phyloP scores from a whole-genome alignment of 176 grass and related monocot species.

The Calamus simplicifolius region DNA sequence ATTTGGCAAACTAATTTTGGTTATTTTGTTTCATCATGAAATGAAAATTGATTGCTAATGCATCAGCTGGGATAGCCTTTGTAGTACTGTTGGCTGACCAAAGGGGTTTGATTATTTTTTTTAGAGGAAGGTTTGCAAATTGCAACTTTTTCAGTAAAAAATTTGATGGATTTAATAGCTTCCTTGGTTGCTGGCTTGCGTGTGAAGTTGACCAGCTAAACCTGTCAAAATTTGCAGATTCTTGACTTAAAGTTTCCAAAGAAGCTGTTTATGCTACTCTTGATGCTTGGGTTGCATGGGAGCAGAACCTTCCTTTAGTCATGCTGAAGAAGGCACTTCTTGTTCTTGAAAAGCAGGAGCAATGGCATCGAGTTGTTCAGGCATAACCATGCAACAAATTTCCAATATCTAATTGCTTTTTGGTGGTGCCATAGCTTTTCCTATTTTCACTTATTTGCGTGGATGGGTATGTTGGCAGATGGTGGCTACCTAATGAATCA shows the following conservation, averaged over 20 bases:
- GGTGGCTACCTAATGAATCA: too few species aligned
- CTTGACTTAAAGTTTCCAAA: conserved; percentile 73
- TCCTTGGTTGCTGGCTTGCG: neutral
- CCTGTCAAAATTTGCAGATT: conserved; percentile 29
- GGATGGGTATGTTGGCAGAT: too few species aligned
- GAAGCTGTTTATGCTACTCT: conserved; percentile 78
- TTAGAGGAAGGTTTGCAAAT: too few species aligned
- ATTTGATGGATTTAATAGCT: neutral
- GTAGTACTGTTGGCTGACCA: too few species aligned
- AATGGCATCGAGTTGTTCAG: conserved; percentile 92
- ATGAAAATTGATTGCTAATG: too few species aligned
- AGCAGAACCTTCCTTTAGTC: conserved; percentile 52
- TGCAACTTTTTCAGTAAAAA: too few species aligned
- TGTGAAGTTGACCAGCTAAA: neutral
- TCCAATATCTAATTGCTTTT: too few species aligned
- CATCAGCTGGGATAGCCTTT: too few species aligned
- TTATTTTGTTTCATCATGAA: too few species aligned
- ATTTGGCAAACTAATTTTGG: too few species aligned
- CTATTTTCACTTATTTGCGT: conserved; percentile 9
- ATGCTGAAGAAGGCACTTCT: conserved; percentile 59
- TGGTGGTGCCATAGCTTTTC: conserved; percentile 1
- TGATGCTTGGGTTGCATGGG: conserved; percentile 87
- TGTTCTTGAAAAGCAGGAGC: conserved; percentile 78
- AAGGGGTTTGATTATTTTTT: too few species aligned
- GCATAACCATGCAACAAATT: conserved; percentile 6